phyloP scores from a whole-genome alignment of 2,329 filamentous ascomycete species.

The Trichoderma pleuroti region DNA sequence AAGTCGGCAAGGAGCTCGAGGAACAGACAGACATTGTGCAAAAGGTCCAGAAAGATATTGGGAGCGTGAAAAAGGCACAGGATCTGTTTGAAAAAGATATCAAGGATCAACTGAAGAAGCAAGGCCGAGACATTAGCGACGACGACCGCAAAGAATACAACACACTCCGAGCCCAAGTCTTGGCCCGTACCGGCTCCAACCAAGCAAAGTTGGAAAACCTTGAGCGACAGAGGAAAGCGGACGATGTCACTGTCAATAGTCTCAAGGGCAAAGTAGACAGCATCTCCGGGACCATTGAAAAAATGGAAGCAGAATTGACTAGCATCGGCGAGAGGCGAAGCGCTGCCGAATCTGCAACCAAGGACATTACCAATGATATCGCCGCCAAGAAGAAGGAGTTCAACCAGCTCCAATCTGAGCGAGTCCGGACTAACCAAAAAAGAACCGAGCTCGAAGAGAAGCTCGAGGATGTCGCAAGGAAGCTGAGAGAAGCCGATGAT shows the following conservation, averaged over 20 bases:
- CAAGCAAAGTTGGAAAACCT: constrained; percentile 82
- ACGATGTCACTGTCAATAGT: constrained; percentile 85
- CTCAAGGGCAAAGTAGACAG: constrained; percentile 84
- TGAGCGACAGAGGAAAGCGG: constrained; percentile 83
- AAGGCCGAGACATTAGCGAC: constrained; percentile 81
- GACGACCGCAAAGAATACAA: constrained; percentile 89
- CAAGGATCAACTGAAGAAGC: constrained; percentile 77
- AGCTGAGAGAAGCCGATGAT: constrained; percentile 81
- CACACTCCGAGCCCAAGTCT: constrained; percentile 76
- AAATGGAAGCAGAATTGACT: constrained; percentile 67
- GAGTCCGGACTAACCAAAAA: constrained; percentile 74
- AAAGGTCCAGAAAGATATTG: constrained; percentile 75
- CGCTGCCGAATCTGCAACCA: constrained; percentile 58
- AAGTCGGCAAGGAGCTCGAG: constrained; percentile 73
- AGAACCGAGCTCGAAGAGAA: constrained; percentile 90
- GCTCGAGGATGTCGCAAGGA: constrained; percentile 73
- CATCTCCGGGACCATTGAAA: constrained; percentile 68
- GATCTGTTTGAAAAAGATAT: constrained; percentile 85
- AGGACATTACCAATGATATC: constrained; percentile 71
- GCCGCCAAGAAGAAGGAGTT: constrained; percentile 86
- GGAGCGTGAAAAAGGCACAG: constrained; percentile 83
- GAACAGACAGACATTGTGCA: constrained; percentile 65
- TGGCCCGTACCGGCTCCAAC: constrained; percentile 74
- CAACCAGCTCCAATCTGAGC: constrained; percentile 79
- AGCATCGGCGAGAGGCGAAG: constrained; percentile 66